Evolutionary conservation across 345 rosid species (phyloP).

Genomic region (Rubroshorea leprosula): DNA sequence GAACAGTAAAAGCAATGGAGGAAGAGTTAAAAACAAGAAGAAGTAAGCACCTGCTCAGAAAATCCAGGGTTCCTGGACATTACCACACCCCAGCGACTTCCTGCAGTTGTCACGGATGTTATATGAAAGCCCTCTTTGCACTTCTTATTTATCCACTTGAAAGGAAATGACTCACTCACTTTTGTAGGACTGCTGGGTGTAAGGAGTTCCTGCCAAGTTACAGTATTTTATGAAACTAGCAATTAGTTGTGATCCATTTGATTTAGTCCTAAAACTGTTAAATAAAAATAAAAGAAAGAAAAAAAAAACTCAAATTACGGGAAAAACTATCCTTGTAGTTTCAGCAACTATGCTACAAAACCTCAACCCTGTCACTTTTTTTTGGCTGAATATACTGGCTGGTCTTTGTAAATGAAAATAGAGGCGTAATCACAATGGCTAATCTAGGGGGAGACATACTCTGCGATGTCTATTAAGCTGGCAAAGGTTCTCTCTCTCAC

Average conservation of each 20-base stretch:
- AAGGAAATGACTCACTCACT: constrained; percentile 97
- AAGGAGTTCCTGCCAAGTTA: constrained; percentile 66
- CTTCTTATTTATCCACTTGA: constrained; percentile 96
- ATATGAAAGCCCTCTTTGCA: constrained; percentile 99
- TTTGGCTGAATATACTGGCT: too few relatives aligned
- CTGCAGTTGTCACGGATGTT: constrained; percentile 94
- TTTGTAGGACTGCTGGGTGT: constrained; percentile 96
- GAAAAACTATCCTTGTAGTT: too few relatives aligned
- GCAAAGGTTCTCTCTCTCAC: too few relatives aligned
- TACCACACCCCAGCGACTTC: constrained; percentile 91
- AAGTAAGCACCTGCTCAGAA: constrained; percentile 63
- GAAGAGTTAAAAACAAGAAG: neutral
- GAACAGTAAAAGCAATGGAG: neutral
- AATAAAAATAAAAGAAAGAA: too few relatives aligned
- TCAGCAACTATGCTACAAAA: too few relatives aligned
- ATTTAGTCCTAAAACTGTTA: too few relatives aligned
- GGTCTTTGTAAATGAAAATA: too few relatives aligned
- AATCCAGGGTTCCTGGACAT: constrained; percentile 93
- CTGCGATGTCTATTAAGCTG: too few relatives aligned
- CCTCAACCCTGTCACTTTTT: too few relatives aligned
- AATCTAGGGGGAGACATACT: too few relatives aligned
- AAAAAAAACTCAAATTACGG: too few relatives aligned
- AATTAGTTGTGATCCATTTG: constrained; percentile 1
- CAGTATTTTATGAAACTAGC: constrained; percentile 12
- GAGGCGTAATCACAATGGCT: too few relatives aligned